Conservation (phyloP, 768 basidiomycete species). For the Suillus cothurnatus region DNA sequence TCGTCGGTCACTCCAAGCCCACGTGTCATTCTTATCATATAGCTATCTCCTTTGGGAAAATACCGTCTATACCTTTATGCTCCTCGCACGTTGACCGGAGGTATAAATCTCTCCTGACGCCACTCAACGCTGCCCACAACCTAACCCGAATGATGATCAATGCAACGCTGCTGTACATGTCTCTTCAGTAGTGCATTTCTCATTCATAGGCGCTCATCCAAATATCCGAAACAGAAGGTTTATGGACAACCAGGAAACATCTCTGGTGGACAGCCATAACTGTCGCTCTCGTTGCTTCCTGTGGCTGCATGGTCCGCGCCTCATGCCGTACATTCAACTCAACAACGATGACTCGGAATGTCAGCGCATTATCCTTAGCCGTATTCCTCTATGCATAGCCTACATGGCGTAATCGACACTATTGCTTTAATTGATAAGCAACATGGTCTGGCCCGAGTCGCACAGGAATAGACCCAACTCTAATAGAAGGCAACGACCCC, state of each 20-base stretch:
- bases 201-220: conserved; percentile 2
- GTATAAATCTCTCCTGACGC: too few relatives aligned
- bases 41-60: too few relatives aligned
- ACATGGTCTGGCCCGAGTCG: conserved; percentile 4
- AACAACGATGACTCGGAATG: not conserved
- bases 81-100: too few relatives aligned
- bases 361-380: not conserved
- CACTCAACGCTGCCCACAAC: too few relatives aligned
- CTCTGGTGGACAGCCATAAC: conserved; percentile 6
- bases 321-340: not conserved
- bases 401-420: conserved; percentile 7
- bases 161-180: too few relatives aligned
- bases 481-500: not conserved
- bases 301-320: not conserved
- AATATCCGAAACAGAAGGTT: conserved; percentile 2
- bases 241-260: conserved; percentile 3
- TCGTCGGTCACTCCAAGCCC: too few relatives aligned
- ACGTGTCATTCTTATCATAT: too few relatives aligned
- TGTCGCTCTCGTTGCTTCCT: not conserved
- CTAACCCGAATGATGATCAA: too few relatives aligned
- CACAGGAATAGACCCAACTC: not conserved
- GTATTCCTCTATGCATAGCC: conserved; percentile 5
- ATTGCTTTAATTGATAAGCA: conserved; percentile 1
- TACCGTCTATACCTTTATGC: too few relatives aligned
- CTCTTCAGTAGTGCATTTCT: not conserved